Percentiles rank a stretch among this genome's conserved stretches.
Evolutionary conservation across 345 rosid species (phyloP).

Genomic region (Rhodamnia argentea): DNA sequence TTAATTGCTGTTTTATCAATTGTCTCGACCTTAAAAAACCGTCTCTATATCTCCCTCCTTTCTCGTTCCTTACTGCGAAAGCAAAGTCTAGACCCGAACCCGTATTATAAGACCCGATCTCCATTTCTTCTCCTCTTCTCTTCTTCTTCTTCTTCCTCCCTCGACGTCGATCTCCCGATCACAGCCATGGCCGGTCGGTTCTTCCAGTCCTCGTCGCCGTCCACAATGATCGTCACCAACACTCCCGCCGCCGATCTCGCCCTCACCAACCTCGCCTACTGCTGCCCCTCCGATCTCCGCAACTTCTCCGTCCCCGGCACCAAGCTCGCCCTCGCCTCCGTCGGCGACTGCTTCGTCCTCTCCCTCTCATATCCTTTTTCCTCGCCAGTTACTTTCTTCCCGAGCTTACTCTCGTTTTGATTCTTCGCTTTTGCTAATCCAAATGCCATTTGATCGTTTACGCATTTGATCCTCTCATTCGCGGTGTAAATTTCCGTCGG

Average conservation of each 20-base stretch:
- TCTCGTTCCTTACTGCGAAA: background rate
- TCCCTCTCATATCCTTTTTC: conserved; percentile 76
- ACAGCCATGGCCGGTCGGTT: conserved; percentile 43
- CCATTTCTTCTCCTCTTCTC: background rate
- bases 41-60: background rate
- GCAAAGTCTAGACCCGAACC: background rate
- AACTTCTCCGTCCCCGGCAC: conserved; percentile 72
- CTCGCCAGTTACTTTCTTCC: background rate
- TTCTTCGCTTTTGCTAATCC: background rate
- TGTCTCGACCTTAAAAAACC: too few relatives aligned
- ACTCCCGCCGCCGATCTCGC: conserved; percentile 81
- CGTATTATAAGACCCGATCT: background rate
- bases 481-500: background rate
- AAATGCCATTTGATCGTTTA: background rate
- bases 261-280: conserved; percentile 75
- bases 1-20: too few relatives aligned
- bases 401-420: background rate
- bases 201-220: conserved; percentile 24
- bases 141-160: background rate
- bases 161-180: background rate
- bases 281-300: conserved; percentile 80
- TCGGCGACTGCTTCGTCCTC: conserved; percentile 52
- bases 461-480: background rate
- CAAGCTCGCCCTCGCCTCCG: conserved; percentile 56
- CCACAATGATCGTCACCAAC: conserved; percentile 58